These are phyloP conservation scores for Phytopythium boreale DNA, from an alignment of 352 stramenopile species.

Conservation along the genomic window DNA sequence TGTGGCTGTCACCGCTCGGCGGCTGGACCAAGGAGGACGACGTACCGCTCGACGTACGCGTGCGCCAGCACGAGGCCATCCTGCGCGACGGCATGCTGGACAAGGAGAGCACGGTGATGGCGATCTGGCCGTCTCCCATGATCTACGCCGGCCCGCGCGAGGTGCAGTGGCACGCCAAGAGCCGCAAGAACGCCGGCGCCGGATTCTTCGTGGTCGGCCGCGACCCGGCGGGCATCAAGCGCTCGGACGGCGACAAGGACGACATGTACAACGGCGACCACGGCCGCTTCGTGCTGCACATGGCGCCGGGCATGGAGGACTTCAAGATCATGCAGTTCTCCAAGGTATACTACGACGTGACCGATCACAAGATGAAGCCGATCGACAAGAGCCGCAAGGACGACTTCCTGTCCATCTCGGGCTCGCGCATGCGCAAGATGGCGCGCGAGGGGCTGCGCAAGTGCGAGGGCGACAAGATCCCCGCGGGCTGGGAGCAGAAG, in stretches of 20 bases:
- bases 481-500: slow-evolving; percentile 65
- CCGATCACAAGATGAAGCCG: slow-evolving; percentile 97
- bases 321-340: slow-evolving; percentile 95
- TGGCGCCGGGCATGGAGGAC: slow-evolving; percentile 93
- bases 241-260: slow-evolving; percentile 92
- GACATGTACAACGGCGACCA: slow-evolving; percentile 97
- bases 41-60: slow-evolving; percentile 96
- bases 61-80: slow-evolving; percentile 96
- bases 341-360: slow-evolving; percentile 98
- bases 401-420: slow-evolving; percentile 98
- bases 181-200: slow-evolving; percentile 93
- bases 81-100: slow-evolving; percentile 93
- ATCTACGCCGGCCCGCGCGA: slow-evolving; percentile 98
- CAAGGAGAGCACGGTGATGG: slow-evolving; percentile 95
- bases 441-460: slow-evolving; percentile 93
- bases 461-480: slow-evolving; percentile 77
- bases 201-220: slow-evolving; percentile 98
- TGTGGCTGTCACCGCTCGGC: slow-evolving; percentile 96
- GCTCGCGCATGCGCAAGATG: slow-evolving; percentile 96
- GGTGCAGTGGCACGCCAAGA: slow-evolving; percentile 98
- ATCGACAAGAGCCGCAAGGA: slow-evolving; percentile 90
- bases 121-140: slow-evolving; percentile 98
- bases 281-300: slow-evolving; percentile 95
- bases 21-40: slow-evolving; percentile 99
- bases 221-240: slow-evolving; percentile 98